Evolutionary conservation across 2,329 filamentous ascomycete species (phyloP), one percentile per base, ranked within the genome.

Genomic region (Exutisphaerella laricina): DNA sequence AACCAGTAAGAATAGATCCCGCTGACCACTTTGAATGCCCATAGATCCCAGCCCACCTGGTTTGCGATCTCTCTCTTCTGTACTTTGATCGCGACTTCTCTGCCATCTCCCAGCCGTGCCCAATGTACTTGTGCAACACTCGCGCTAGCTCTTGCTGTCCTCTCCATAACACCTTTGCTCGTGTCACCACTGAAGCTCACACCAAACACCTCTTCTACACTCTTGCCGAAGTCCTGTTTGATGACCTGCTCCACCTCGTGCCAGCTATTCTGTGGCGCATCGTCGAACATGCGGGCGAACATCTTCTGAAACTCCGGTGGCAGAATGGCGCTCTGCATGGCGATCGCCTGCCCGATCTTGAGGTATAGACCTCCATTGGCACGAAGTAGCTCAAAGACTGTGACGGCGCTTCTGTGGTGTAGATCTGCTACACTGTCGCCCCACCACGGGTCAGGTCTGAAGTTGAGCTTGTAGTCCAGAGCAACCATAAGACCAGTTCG

Each of bases 111-210:
- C 43, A 97, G 66, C 47, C 83, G 74, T 5, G 92, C 92, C 88
- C 90, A 96, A 63, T 97, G 92, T 2, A 98, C 92, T 68, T 97
- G 92, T 1, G 92, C 92, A 6, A 98, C 90, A 63, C 87, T 94
- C 2, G 92, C 92, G 60, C 85, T 90, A 0, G 84, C 85, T 47
- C 83, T 79, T 62, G 70, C 85, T 65, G 68, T 86, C 69, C 71
- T 80, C 64, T 85, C 81, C 78, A 85, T 84, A 1, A 83, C 68
- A 1, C 81, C 81, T 48, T 74, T 79, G 0, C 69, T 70, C n/a
- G 72, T 25, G 16, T 61, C 57, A 8, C 54, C 58, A 5, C 42
- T 45, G 61, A 95, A 94, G 57, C 84, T 88, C 14, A 96, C 82
- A 0, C 88, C 89, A 66, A 97, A 97, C 0, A 96, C 87, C 54